A percentile compares a stretch with the other conserved stretches of the same genome.
phyloP scores from a whole-genome alignment of 306 rosid genomes.

The Fragaria vesca region DNA sequence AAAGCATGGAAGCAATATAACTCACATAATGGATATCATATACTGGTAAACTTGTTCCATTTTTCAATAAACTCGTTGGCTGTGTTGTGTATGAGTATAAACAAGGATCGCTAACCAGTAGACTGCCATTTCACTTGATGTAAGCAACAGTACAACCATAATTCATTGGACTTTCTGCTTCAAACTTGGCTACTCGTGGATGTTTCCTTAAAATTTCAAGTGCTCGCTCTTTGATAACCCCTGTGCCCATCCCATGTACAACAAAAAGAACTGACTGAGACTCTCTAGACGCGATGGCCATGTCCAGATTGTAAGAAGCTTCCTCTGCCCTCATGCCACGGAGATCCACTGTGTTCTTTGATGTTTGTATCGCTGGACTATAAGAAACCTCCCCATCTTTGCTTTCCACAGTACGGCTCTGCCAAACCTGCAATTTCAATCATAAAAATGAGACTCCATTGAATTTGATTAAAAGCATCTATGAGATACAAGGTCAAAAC shows the following conservation, averaged over 20 bases:
- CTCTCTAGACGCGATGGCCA: conserved; percentile 56
- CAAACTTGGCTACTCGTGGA: conserved; percentile 65
- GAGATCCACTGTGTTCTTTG: conserved; percentile 81
- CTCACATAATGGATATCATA: neutral
- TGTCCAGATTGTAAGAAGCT: conserved; percentile 72
- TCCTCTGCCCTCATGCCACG: conserved; percentile 85
- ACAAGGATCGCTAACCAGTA: conserved; percentile 12
- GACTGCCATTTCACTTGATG: conserved; percentile 45
- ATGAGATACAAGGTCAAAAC: neutral
- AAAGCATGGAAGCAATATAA: neutral
- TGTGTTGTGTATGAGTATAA: neutral
- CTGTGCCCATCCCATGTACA: conserved; percentile 87
- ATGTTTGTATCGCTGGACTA: conserved; percentile 71
- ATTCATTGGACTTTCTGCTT: conserved; percentile 71
- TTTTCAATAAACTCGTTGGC: too few relatives aligned
- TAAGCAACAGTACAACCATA: conserved; percentile 92
- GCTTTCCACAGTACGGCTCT: conserved; percentile 26
- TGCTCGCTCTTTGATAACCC: conserved; percentile 69
- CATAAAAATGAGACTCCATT: conserved; percentile 9
- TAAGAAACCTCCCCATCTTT: conserved; percentile 45
- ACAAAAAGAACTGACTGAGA: conserved; percentile 82
- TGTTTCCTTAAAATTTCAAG: conserved; percentile 59
- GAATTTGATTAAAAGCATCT: neutral
- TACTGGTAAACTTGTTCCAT: neutral
- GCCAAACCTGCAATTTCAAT: conserved; percentile 39